Base-by-base conservation (phyloP, 805 yeast species). In the Saturnispora silvae region DNA sequence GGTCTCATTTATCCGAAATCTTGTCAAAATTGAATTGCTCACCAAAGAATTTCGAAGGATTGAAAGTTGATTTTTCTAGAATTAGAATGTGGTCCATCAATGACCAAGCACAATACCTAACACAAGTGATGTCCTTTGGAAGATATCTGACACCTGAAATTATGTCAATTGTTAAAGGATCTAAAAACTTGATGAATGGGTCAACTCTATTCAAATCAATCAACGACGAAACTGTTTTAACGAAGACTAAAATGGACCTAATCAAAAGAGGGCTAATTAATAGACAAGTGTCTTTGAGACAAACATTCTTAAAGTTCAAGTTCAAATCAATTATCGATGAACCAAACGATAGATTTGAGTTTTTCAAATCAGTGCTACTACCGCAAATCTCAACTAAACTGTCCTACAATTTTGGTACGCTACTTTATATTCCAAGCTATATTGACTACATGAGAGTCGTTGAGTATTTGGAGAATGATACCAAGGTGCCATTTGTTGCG, bases 11-110 rank as follows among this genome's bases (percentile, higher is more conserved):
- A 7, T 58, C 57, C 22, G 76, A 77, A 13, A 69, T 77, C 5
- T 59, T 81, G n/a, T 75, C 76, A 44, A 76, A 79, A 52, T 47
- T 86, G 40, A 86, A 87, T 57, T 63, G 68, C 39, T 74, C 86
- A 32, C 97, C 97, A 5, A 72, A 74, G 44, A 74, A 79, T 35
- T 69, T 69, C 45, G 77, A 81, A 45, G 48, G 46, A 10, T 43
- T 54, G 4, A 81, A 76, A 40, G 81, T 94, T 13, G 98, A 92
- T 59, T 92, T 92, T 57, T 75, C 92, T 40, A 70, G 98, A 47
- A 78, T 92, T 27, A 70, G 96, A 49, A 80, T 82, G 81, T 87
- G 95, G 94, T 77, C 81, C 26, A 77, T 92, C 45, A 87, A 92
- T 51, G 94, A 84, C 44, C 77, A 83, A 47, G 78, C 83, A 11